Conservation (phyloP, 2,329 filamentous ascomycete species). For the Sporothrix pallida region DNA sequence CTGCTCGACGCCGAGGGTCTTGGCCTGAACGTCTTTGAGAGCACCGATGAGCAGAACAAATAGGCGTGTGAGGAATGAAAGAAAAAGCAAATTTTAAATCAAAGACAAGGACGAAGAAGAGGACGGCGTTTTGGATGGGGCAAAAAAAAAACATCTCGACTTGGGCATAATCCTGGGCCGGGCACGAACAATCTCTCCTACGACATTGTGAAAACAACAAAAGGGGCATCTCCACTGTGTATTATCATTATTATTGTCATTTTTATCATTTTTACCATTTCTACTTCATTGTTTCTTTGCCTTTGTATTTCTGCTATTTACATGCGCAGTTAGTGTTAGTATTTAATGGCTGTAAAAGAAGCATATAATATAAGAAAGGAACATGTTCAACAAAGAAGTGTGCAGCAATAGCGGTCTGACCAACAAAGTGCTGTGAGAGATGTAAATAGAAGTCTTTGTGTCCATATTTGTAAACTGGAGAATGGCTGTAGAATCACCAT, state of each 20-base stretch:
- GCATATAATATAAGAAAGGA: neutral
- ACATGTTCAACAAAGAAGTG: neutral
- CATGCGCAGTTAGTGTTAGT: neutral
- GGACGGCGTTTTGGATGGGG: conserved; percentile 21
- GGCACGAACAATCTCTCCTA: conserved; percentile 23
- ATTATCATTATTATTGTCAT: conserved; percentile 17
- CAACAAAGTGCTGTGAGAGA: too few species aligned
- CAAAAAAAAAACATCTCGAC: neutral
- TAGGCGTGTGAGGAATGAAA: conserved; percentile 46
- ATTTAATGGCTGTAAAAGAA: conserved; percentile 7
- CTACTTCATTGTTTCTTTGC: neutral
- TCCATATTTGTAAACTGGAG: too few species aligned
- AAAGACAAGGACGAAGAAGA: neutral
- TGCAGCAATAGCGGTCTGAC: too few species aligned
- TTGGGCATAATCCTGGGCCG: neutral
- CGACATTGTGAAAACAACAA: conserved; percentile 13
- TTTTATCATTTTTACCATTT: neutral
- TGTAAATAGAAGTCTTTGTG: too few species aligned
- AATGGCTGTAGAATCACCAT: too few species aligned
- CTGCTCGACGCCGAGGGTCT: conserved; percentile 90
- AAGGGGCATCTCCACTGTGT: conserved; percentile 36
- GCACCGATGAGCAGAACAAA: conserved; percentile 48
- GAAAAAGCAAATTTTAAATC: neutral
- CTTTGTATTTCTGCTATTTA: neutral
- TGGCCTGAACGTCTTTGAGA: conserved; percentile 81